phyloP scores from a whole-genome alignment of 441 rosid genomes.

The Brassica hybrid region DNA sequence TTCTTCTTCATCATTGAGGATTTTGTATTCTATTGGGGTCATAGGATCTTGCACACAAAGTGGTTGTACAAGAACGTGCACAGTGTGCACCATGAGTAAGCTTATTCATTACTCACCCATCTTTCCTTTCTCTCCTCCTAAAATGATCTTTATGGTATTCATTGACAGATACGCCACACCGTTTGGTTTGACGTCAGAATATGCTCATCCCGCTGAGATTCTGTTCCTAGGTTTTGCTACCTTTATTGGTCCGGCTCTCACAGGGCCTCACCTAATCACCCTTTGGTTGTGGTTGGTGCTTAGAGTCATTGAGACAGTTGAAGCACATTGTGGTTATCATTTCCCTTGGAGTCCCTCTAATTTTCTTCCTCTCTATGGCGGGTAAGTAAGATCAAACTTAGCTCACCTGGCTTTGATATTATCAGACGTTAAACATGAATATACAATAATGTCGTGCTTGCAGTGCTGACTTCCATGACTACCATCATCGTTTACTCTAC shows the following conservation, averaged over 20 bases:
- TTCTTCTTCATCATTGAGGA: constrained; percentile 93
- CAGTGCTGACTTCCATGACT: constrained; percentile 69
- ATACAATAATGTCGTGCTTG: constrained; percentile 13
- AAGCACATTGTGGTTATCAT: constrained; percentile 95
- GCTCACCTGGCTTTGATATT: neutral
- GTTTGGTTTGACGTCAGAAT: constrained; percentile 91
- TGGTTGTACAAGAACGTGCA: constrained; percentile 94
- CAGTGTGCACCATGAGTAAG: constrained; percentile 97
- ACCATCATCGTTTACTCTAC: constrained; percentile 86
- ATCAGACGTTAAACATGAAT: neutral
- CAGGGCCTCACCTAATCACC: constrained; percentile 90
- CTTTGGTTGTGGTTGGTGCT: constrained; percentile 90
- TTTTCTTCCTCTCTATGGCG: constrained; percentile 83
- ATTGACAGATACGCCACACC: constrained; percentile 82
- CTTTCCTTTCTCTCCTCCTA: constrained; percentile 4
- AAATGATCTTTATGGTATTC: constrained; percentile 19
- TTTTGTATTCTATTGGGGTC: constrained; percentile 95
- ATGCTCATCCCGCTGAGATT: constrained; percentile 96
- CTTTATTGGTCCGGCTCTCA: constrained; percentile 85
- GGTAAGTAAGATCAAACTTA: constrained; percentile 60
- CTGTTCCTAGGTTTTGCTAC: constrained; percentile 91
- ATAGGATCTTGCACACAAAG: constrained; percentile 77
- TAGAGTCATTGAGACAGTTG: constrained; percentile 93
- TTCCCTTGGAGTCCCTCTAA: constrained; percentile 95
- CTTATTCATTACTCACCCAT: constrained; percentile 11